Evolutionary conservation across 2,329 filamentous ascomycete genomes (phyloP), one percentile per base, ranked within the genome.

Genomic region (Fusarium coicis): DNA sequence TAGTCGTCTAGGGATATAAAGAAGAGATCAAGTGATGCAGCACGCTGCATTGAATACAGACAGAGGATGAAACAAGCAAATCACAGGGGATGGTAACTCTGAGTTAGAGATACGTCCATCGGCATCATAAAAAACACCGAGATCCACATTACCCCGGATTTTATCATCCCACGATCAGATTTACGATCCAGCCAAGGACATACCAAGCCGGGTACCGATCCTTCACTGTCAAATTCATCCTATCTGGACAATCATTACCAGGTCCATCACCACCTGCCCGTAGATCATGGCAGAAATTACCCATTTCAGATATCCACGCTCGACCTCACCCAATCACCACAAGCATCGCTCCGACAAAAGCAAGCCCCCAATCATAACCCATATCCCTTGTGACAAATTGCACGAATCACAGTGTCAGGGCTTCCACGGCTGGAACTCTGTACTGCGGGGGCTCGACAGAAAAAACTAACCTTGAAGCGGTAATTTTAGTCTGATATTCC

Each of bases 401-500:
- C n/a, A 49, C 23, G 30, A 57, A 49, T 57, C 54, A 49, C 10
- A 39, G 50, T 53, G 37, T 4, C 4, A 15, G 18, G 4, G 7
- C 32, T 36, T 19, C 16, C 8, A 10, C 28, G 28, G 53, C 39
- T 56, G 18, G 14, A 57, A 49, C 40, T 57, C 40, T 36, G 40
- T n/a, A 8, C 18, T 57, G 54, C 30, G 54, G 54, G 54, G 54
- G 11, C n/a, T 26, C 10, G 1, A 10, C 30, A 7, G 32, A 3
- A 49, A 57, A 57, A 28, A 15, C 54, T 57, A 57, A 28, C 15
- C 54, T 36, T 30, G 19, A 57, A 57, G 1, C 30, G 32, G 54
- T 36, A 57, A 57, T 57, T 49, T 57, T 57, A 57, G 54, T 57
- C 54, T 57, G 40, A 47, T 49, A 57, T 57, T 49, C 9, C 54